Evolutionary conservation across 2,329 filamentous ascomycete species (phyloP).

Genomic region (Stachybotrys chlorohalonatus): DNA sequence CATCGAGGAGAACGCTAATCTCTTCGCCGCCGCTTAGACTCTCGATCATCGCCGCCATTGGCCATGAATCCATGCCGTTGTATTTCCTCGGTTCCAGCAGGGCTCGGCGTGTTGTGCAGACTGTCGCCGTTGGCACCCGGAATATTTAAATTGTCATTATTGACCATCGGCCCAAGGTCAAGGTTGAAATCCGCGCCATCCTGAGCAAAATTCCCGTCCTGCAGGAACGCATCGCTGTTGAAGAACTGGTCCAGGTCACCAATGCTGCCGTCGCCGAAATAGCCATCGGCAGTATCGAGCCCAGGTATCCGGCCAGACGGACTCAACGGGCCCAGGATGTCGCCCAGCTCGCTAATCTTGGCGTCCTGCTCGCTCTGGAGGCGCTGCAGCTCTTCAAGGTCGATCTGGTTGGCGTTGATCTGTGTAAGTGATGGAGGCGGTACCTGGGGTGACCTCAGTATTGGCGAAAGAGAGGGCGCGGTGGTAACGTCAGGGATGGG

Average conservation of each 20-base stretch:
- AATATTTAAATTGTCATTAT: background rate
- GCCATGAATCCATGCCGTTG: constrained; percentile 28
- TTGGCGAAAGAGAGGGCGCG: constrained; percentile 37
- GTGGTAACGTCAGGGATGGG: constrained; percentile 13
- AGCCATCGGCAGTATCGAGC: constrained; percentile 35
- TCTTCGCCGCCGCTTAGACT: constrained; percentile 29
- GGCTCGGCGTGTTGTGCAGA: constrained; percentile 31
- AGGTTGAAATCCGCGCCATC: constrained; percentile 44
- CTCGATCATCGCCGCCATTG: constrained; percentile 14
- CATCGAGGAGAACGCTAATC: constrained; percentile 8
- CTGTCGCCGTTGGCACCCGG: constrained; percentile 12
- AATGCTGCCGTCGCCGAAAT: constrained; percentile 24
- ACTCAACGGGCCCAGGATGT: constrained; percentile 68
- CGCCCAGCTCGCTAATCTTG: constrained; percentile 66
- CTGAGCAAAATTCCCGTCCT: constrained; percentile 27
- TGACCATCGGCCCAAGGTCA: constrained; percentile 29
- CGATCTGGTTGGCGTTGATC: constrained; percentile 60
- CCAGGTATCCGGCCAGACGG: constrained; percentile 73
- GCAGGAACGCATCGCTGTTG: constrained; percentile 29
- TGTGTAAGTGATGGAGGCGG: constrained; percentile 46
- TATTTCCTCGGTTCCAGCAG: constrained; percentile 43
- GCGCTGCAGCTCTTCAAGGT: constrained; percentile 70
- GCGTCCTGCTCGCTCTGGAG: constrained; percentile 71
- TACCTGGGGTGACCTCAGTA: constrained; percentile 33
- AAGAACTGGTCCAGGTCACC: constrained; percentile 46